Base-by-base conservation (phyloP, 2,329 filamentous ascomycete genomes). In the Penicillium sp. region DNA sequence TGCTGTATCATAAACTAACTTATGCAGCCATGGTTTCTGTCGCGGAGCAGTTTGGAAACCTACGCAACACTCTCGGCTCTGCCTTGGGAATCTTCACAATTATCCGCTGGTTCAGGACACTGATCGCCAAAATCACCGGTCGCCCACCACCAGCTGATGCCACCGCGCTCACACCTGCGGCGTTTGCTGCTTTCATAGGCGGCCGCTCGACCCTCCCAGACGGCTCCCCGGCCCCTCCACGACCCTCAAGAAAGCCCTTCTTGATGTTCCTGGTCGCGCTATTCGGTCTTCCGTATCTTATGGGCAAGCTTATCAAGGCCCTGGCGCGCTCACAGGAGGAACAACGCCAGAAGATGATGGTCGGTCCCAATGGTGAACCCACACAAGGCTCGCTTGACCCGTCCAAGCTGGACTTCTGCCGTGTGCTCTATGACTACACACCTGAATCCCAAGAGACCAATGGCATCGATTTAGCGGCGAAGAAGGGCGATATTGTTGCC, bases 1-100 rank as follows among this genome's bases (percentile, higher is more conserved):
- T 17, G 6, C 9, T 44, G 31, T 31, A n/a, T 58, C 2, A 13
- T 7, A 45, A 29, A 38, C 60, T 64, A 57, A 64, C 45, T 11
- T 19, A 3, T 44, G 46, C 66, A 95, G 95, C 95, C 59, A 98
- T 99, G 93, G 91, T 99, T 45, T 95, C 94, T 8, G 96, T 99
- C 45, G 95, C 95, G 54, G 96, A 99, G 77, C 95, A 99, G 77
- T 96, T 99, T 70, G 91, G 93, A 63, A 97, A 94, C 71, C 84
- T 99, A 53, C 90, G 93, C 67, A 93, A 96, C 75, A 97, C 94
- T 0, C 87, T 99, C 15, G 95, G 96, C 65, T 97, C 93, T 3
- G 89, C 97, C 11, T 83, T 99, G 45, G 95, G 95, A 46, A 97
- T 99, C 73, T 99, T 97, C 80, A 96, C 95, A 11, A 76, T 99